Evolutionary conservation across 2,329 filamentous ascomycete species (phyloP).

Genomic region (Arthrocladium fulminans): DNA sequence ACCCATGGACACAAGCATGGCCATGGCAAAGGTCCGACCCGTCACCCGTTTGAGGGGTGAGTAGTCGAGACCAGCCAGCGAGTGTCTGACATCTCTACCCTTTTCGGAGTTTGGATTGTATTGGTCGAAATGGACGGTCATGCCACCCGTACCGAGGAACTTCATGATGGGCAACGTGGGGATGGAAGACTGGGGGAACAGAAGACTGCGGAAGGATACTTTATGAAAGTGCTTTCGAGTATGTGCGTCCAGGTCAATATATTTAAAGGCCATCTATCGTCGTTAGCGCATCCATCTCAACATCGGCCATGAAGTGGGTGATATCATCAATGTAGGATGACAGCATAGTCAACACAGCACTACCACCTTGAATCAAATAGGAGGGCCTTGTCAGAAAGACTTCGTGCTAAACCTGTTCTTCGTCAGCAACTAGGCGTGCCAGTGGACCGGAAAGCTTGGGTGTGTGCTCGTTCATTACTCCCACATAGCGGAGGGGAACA

Average conservation of each 20-base stretch:
- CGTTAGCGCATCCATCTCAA: neutral
- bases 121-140: conserved; percentile 17
- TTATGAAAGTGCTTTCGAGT: neutral
- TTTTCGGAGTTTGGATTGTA: conserved; percentile 16
- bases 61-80: conserved; percentile 21
- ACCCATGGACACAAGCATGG: conserved; percentile 37
- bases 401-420: too few species aligned
- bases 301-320: conserved; percentile 1
- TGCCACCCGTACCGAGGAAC: neutral
- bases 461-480: too few species aligned
- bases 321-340: conserved; percentile 6
- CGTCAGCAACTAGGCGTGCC: too few species aligned
- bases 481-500: neutral
- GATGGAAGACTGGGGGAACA: neutral
- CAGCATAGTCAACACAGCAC: neutral
- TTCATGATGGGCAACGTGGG: conserved; percentile 3
- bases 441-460: too few species aligned
- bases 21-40: conserved; percentile 31
- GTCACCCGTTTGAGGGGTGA: conserved; percentile 27
- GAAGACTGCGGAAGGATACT: neutral
- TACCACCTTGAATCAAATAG: too few species aligned
- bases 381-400: too few species aligned
- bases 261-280: neutral
- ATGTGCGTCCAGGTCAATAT: conserved; percentile 1
- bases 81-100: conserved; percentile 17